A percentile compares a stretch with the other conserved stretches of the same genome.
phyloP scores from a whole-genome alignment of 2,329 filamentous ascomycete species.

The Colletotrichum abscissum region DNA sequence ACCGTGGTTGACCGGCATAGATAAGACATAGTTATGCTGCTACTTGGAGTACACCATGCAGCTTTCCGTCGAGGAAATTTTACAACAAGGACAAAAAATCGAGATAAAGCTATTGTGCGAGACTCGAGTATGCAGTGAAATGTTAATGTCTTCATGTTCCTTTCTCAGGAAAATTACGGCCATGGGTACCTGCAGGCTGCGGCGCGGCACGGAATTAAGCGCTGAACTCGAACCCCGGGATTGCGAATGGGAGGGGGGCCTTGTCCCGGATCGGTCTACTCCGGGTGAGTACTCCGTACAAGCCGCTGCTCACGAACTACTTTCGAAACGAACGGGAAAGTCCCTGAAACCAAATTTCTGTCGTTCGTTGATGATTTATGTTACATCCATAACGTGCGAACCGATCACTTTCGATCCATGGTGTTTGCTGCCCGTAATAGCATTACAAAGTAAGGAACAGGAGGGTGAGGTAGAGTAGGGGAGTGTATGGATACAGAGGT shows the following conservation, averaged over 20 bases:
- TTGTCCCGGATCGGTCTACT: conserved; percentile 16
- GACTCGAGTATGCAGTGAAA: not conserved
- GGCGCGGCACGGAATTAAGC: not conserved
- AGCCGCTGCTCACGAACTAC: too few relatives aligned
- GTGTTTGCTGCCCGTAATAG: not conserved
- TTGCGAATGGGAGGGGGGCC: not conserved
- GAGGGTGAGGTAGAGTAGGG: not conserved
- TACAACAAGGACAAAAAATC: not conserved
- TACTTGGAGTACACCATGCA: too few relatives aligned
- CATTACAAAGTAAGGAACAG: too few relatives aligned
- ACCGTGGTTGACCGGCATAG: too few relatives aligned
- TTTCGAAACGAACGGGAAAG: not conserved
- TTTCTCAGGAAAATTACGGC: not conserved
- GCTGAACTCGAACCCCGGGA: conserved; percentile 21
- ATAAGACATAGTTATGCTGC: too few relatives aligned
- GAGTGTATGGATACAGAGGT: not conserved
- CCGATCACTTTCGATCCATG: conserved; percentile 8
- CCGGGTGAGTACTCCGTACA: not conserved
- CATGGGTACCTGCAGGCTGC: not conserved
- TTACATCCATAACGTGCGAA: not conserved
- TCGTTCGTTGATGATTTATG: conserved; percentile 10
- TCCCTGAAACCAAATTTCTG: not conserved
- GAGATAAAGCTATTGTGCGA: not conserved
- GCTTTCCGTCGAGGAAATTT: too few relatives aligned
- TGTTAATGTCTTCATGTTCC: not conserved